A percentile compares a stretch with the other conserved stretches of the same genome.
Evolutionary conservation across 2,329 filamentous ascomycete genomes (phyloP).

Genomic region (Phaeophleospora eucalypticola): DNA sequence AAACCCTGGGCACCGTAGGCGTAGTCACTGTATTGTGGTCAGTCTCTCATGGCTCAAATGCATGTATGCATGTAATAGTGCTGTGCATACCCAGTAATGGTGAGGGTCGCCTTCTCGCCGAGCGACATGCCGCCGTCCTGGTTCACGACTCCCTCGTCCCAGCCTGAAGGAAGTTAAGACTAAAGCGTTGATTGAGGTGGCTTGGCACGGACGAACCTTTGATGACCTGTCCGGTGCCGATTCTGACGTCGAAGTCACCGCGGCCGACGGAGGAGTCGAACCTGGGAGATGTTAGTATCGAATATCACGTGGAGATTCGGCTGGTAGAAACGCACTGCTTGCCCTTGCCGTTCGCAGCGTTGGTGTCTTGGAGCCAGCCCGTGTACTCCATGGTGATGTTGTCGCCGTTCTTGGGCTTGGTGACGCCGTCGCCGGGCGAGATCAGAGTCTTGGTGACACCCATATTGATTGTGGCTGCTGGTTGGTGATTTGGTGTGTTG

Average conservation of each 20-base stretch:
- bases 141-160: slow-evolving; percentile 64
- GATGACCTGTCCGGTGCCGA: slow-evolving; percentile 83
- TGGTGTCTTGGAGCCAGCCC: slow-evolving; percentile 72
- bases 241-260: slow-evolving; percentile 69
- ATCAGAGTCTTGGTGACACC: slow-evolving; percentile 65
- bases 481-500: slow-evolving; percentile 8
- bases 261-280: slow-evolving; percentile 84
- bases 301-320: neutral
- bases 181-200: too few species aligned
- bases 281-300: slow-evolving; percentile 44
- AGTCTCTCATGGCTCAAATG: neutral
- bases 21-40: slow-evolving; percentile 51
- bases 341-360: slow-evolving; percentile 61
- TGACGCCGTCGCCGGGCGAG: slow-evolving; percentile 56
- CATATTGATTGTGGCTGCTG: slow-evolving; percentile 37
- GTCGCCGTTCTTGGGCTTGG: slow-evolving; percentile 63
- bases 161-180: too few species aligned
- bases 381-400: slow-evolving; percentile 86
- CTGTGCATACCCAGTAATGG: slow-evolving; percentile 64
- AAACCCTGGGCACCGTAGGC: slow-evolving; percentile 67
- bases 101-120: slow-evolving; percentile 82
- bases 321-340: slow-evolving; percentile 55
- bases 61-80: neutral
- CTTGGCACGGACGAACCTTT: slow-evolving; percentile 71
- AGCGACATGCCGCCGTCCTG: slow-evolving; percentile 66